Conservation (phyloP, 2,329 filamentous ascomycete genomes). For the Calonectria pseudoreteaudii region DNA sequence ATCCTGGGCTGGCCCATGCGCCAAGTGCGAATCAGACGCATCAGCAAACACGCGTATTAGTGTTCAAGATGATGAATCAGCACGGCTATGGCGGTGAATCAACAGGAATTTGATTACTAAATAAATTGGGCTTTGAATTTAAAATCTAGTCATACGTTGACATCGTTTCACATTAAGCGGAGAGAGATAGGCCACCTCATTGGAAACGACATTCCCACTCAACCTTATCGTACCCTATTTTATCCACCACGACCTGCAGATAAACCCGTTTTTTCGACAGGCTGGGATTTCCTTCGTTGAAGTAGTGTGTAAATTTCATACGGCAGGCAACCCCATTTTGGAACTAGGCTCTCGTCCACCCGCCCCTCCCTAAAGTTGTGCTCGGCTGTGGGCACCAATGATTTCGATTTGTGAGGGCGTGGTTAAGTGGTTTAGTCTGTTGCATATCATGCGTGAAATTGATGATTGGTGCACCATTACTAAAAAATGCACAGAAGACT, state of each 20-base stretch:
- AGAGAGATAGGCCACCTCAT: not conserved
- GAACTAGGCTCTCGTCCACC: not conserved
- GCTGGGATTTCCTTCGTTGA: not conserved
- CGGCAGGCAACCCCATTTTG: not conserved
- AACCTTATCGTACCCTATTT: not conserved
- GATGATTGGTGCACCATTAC: not conserved
- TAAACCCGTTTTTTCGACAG: not conserved
- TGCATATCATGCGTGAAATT: not conserved
- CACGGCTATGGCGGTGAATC: not conserved
- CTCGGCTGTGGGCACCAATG: not conserved
- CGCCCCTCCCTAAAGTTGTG: not conserved
- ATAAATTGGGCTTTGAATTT: not conserved
- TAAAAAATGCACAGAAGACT: too few relatives aligned
- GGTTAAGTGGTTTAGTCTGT: not conserved
- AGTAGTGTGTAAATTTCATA: not conserved
- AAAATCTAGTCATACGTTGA: not conserved
- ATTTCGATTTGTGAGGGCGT: not conserved
- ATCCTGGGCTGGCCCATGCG: not conserved
- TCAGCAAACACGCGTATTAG: not conserved
- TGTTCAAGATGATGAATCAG: not conserved
- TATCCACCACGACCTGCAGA: not conserved
- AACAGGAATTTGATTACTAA: not conserved
- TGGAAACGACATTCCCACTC: not conserved
- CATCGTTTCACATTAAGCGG: not conserved
- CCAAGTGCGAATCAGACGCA: not conserved